Conservation (phyloP, 306 rosid genomes). For the Mimosa bimucronata region DNA sequence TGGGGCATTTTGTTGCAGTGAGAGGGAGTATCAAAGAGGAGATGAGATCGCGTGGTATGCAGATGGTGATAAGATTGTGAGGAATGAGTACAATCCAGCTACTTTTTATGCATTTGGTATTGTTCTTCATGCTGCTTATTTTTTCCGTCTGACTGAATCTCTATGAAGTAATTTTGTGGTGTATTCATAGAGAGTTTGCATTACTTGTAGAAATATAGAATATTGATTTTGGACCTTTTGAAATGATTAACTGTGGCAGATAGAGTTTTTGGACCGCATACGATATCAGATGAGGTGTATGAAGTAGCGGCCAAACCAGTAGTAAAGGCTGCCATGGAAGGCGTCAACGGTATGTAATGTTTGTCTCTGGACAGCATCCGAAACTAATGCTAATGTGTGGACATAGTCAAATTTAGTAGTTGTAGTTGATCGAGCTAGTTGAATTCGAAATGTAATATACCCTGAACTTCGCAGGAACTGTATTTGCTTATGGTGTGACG, state of each 20-base stretch:
- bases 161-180: not conserved
- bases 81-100: conserved; percentile 89
- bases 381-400: conserved; percentile 15
- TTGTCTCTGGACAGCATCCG: conserved; percentile 16
- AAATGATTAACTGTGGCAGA: conserved; percentile 62
- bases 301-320: conserved; percentile 98
- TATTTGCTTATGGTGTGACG: conserved; percentile 98
- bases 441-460: conserved; percentile 38
- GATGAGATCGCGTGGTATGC: conserved; percentile 97
- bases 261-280: conserved; percentile 92
- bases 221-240: conserved; percentile 42
- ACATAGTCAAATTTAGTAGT: conserved; percentile 26
- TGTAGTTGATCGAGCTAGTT: conserved; percentile 23
- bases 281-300: conserved; percentile 81
- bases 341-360: conserved; percentile 75
- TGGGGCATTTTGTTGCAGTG: conserved; percentile 68
- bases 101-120: conserved; percentile 96
- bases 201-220: conserved; percentile 26
- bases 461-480: conserved; percentile 75
- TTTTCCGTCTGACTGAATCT: conserved; percentile 29
- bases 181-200: conserved; percentile 17
- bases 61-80: conserved; percentile 90
- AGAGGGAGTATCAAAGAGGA: conserved; percentile 93
- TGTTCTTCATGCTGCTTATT: conserved; percentile 15
- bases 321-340: conserved; percentile 98